Percentiles rank a stretch among this genome's conserved stretches.
Conservation (phyloP, 2,329 filamentous ascomycete genomes). For the Acrocalymma vagum region DNA sequence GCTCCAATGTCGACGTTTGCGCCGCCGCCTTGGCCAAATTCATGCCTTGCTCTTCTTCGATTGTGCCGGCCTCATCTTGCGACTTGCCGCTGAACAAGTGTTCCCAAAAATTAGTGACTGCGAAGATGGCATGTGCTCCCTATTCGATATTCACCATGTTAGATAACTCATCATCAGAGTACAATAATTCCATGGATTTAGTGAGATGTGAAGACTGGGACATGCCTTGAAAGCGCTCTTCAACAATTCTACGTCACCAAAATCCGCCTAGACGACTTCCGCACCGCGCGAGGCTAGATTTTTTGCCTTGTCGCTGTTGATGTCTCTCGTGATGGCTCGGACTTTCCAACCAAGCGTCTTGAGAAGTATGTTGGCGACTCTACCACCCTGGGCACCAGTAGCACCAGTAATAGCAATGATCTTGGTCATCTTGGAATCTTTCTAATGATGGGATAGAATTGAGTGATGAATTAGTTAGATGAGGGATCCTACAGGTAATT, state of each 20-base stretch:
- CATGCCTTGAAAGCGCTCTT: conserved; percentile 14
- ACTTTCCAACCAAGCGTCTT: conserved; percentile 28
- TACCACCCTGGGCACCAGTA: conserved; percentile 28
- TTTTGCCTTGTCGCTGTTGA: conserved; percentile 24
- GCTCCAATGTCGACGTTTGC: conserved; percentile 44
- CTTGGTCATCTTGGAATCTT: conserved; percentile 14
- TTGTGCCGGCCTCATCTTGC: conserved; percentile 26
- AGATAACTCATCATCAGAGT: conserved; percentile 2
- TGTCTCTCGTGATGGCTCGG: conserved; percentile 32
- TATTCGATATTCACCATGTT: conserved; percentile 7
- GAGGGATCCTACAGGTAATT: no score
- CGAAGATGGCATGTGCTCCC: conserved; percentile 39
- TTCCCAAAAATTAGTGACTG: conserved; percentile 36
- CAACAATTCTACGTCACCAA: conserved; percentile 16
- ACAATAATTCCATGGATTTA: no score
- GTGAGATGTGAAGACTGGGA: no score
- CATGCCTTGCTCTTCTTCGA: conserved; percentile 46
- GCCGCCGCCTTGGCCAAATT: conserved; percentile 51
- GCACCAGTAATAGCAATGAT: conserved; percentile 22
- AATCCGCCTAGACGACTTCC: conserved; percentile 15
- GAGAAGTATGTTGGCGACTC: conserved; percentile 23
- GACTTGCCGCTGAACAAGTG: conserved; percentile 24
- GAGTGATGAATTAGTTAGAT: no score
- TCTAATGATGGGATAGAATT: no score
- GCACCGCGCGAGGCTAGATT: conserved; percentile 18